Evolutionary conservation across 805 yeast genomes (phyloP).

Genomic region (Cyberlindnera misumaiensis): DNA sequence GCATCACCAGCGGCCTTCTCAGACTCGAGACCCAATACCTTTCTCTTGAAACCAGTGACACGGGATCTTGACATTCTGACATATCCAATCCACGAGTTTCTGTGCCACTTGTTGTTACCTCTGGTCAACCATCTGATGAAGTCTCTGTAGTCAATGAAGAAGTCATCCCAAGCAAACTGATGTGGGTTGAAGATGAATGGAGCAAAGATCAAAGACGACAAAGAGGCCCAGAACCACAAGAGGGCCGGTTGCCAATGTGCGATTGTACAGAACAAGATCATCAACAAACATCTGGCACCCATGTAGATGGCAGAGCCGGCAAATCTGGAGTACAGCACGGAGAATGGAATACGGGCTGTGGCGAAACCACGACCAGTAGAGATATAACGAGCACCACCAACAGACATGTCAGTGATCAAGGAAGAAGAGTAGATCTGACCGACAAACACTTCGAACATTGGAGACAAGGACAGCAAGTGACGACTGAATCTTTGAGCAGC

Average conservation of each 20-base stretch:
- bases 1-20: slow-evolving; percentile 83
- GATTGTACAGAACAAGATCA: slow-evolving; percentile 66
- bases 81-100: slow-evolving; percentile 85
- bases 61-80: slow-evolving; percentile 78
- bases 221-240: slow-evolving; percentile 95
- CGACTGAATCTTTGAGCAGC: slow-evolving; percentile 62
- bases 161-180: slow-evolving; percentile 94
- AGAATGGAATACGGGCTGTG: slow-evolving; percentile 70
- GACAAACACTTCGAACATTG: slow-evolving; percentile 77
- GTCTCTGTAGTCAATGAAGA: slow-evolving; percentile 93
- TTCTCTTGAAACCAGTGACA: slow-evolving; percentile 76
- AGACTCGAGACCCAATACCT: slow-evolving; percentile 67
- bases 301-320: slow-evolving; percentile 78
- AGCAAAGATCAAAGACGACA: slow-evolving; percentile 80
- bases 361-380: slow-evolving; percentile 87
- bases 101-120: slow-evolving; percentile 85
- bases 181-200: slow-evolving; percentile 97
- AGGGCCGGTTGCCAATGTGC: slow-evolving; percentile 90
- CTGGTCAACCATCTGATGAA: slow-evolving; percentile 87
- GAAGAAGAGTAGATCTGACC: slow-evolving; percentile 75
- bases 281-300: slow-evolving; percentile 74
- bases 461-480: slow-evolving; percentile 66
- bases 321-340: slow-evolving; percentile 67
- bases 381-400: slow-evolving; percentile 85
- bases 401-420: slow-evolving; percentile 59